Evolutionary conservation across 2,329 filamentous ascomycete species (phyloP), one percentile per base, ranked within the genome.

Genomic region (Paecilomyces dactylethromorphus): DNA sequence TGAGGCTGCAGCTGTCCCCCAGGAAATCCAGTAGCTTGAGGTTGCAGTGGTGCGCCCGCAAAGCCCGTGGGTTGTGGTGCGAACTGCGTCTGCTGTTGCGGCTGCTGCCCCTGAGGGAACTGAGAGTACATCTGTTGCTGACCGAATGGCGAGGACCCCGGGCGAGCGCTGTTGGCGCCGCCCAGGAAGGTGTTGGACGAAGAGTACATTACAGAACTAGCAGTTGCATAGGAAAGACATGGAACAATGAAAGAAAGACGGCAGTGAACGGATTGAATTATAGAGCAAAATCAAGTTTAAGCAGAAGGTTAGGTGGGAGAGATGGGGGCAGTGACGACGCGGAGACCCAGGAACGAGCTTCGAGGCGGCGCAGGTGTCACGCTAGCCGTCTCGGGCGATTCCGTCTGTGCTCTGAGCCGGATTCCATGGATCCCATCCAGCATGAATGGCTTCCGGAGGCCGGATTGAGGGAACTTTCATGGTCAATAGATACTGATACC

Each of bases 121-220:
- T 73, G 68, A 57, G 68, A 69, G 63, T 72, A 75, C 66, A 77
- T 68, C 64, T 84, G 80, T 62, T 81, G 85, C 70, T 84, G 79
- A 58, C 79, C 77, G 69, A 77, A 80, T 64, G 76, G 86, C 63
- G 81, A 81, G 64, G 84, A 84, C 57, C 86, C 85, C 55, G 89
- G 89, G 61, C 87, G 89, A 73, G 88, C 85, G 80, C 82, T 88
- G 72, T 87, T 91, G 74, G 83, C 84, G 78, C 87, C 89, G 76
- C 91, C 91, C 69, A 96, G 79, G 76, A 88, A 97, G 64, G 90
- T 87, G 80, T 90, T 95, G 65, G 91, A 90, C 74, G 88, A 91
- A 65, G 91, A 94, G 79, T 91, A 97, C 93, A 97, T 97, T 77
- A 73, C 65, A 61, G 60, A 64, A 58, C 55, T 55, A 58, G 61